Evolutionary conservation across 1,139 yeast species (phyloP).

Genomic region (Pichia sp.): DNA sequence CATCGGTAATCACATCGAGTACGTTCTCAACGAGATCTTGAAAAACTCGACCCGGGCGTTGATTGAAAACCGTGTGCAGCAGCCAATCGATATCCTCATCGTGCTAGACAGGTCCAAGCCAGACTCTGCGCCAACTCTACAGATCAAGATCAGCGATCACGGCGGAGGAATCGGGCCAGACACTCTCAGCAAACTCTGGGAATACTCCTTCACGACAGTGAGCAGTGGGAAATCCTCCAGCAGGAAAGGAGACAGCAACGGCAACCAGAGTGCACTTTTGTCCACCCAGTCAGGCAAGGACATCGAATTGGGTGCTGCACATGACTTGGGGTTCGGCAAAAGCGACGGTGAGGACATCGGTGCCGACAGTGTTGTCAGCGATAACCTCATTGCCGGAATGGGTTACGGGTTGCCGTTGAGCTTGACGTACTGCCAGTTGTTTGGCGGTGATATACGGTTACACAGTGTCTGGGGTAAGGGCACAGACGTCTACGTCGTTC

Average conservation of each 20-base stretch:
- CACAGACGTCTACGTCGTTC: conserved; percentile 60
- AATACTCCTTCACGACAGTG: conserved; percentile 74
- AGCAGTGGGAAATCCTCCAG: conserved; percentile 35
- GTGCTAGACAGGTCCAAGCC: conserved; percentile 44
- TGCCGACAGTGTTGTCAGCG: conserved; percentile 53
- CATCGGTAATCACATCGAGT: conserved; percentile 82
- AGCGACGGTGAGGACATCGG: neutral
- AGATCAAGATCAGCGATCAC: conserved; percentile 72
- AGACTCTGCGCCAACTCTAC: conserved; percentile 34
- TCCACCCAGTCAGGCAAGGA: conserved; percentile 3
- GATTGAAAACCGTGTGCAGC: conserved; percentile 56
- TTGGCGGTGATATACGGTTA: conserved; percentile 71
- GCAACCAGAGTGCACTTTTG: conserved; percentile 29
- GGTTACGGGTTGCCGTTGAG: conserved; percentile 93
- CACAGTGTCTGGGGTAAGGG: conserved; percentile 88
- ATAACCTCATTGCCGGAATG: conserved; percentile 86
- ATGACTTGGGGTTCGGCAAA: conserved; percentile 11
- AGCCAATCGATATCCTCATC: conserved; percentile 67
- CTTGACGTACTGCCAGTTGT: conserved; percentile 64
- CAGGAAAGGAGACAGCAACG: neutral
- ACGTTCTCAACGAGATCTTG: conserved; percentile 78
- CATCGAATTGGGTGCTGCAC: conserved; percentile 5
- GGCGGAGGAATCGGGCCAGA: conserved; percentile 84
- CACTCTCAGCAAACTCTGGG: conserved; percentile 64
- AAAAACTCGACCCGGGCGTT: conserved; percentile 86